Evolutionary conservation across 306 rosid genomes (phyloP).

Genomic region (Gleditsia sinensis): DNA sequence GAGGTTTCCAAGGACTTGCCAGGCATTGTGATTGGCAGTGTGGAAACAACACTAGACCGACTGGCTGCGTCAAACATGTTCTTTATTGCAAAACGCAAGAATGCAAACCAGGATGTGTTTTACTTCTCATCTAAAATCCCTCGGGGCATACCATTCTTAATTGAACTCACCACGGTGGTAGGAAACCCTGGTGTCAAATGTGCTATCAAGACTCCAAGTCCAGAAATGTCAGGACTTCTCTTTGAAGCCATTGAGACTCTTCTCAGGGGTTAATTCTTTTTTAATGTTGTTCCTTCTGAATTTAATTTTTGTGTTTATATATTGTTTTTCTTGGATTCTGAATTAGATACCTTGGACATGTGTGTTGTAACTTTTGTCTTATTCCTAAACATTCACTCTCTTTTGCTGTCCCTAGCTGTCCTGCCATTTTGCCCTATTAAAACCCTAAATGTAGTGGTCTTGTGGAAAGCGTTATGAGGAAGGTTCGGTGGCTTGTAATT

Average conservation of each 20-base stretch:
- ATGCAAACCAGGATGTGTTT: slow-evolving; percentile 93
- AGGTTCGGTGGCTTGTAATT: slow-evolving; percentile 38
- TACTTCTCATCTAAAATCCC: slow-evolving; percentile 92
- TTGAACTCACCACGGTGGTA: slow-evolving; percentile 73
- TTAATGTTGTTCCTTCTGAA: slow-evolving; percentile 9
- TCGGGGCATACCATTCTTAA: slow-evolving; percentile 71
- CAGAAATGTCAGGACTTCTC: slow-evolving; percentile 77
- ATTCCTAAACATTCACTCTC: not conserved
- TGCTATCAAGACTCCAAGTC: slow-evolving; percentile 93
- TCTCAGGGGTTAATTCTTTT: slow-evolving; percentile 56
- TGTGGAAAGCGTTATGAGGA: slow-evolving; percentile 31
- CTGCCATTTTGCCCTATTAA: slow-evolving; percentile 23
- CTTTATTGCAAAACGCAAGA: slow-evolving; percentile 89
- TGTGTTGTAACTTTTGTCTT: slow-evolving; percentile 22
- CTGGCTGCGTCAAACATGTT: slow-evolving; percentile 79
- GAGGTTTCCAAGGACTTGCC: slow-evolving; percentile 90
- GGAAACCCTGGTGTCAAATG: slow-evolving; percentile 83
- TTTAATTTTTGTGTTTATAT: slow-evolving; percentile 37
- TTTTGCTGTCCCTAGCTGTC: slow-evolving; percentile 28
- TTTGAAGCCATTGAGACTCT: slow-evolving; percentile 85
- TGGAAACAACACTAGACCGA: slow-evolving; percentile 68
- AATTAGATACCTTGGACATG: slow-evolving; percentile 37
- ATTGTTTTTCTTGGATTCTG: slow-evolving; percentile 40
- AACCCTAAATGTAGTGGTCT: slow-evolving; percentile 19
- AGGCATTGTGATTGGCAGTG: slow-evolving; percentile 51